These are phyloP conservation scores for Coemansia nantahalensis DNA, from an alignment of 192 early-diverging fungal genomes.

Conservation along the genomic window DNA sequence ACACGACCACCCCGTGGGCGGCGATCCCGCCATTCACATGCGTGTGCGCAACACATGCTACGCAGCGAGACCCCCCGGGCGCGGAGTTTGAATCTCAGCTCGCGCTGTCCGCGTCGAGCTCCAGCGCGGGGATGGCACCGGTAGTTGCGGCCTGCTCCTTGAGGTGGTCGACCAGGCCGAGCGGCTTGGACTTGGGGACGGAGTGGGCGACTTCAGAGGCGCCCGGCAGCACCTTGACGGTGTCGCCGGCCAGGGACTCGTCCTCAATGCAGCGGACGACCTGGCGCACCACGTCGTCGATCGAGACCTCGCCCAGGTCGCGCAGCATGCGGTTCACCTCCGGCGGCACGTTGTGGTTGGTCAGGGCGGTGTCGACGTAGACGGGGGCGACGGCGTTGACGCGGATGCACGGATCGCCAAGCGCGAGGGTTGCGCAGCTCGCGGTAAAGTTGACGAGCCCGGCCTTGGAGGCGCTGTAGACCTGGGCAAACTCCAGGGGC, in stretches of 20 bases:
- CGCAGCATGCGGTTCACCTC: conserved; percentile 16
- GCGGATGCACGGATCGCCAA: conserved; percentile 45
- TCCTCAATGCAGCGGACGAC: conserved; percentile 62
- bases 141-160: too few species aligned
- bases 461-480: conserved; percentile 76
- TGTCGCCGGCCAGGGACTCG: conserved; percentile 54
- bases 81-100: too few species aligned
- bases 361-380: conserved; percentile 57
- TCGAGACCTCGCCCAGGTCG: conserved; percentile 28
- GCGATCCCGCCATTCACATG: too few species aligned
- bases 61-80: too few species aligned
- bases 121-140: too few species aligned
- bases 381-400: conserved; percentile 66
- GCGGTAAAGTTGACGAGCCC: conserved; percentile 66
- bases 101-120: too few species aligned
- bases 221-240: conserved; percentile 42
- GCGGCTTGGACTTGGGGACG: conserved; percentile 36
- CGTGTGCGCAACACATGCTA: too few species aligned
- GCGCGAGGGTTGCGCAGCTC: conserved; percentile 44
- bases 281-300: conserved; percentile 57
- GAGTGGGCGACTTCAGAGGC: conserved; percentile 31
- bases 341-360: conserved; percentile 13
- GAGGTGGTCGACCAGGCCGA: conserved; percentile 4
- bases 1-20: too few species aligned
- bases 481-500: conserved; percentile 57